Evolutionary conservation across 768 basidiomycete species (phyloP).

Genomic region (Rhodocollybia butyracea): DNA sequence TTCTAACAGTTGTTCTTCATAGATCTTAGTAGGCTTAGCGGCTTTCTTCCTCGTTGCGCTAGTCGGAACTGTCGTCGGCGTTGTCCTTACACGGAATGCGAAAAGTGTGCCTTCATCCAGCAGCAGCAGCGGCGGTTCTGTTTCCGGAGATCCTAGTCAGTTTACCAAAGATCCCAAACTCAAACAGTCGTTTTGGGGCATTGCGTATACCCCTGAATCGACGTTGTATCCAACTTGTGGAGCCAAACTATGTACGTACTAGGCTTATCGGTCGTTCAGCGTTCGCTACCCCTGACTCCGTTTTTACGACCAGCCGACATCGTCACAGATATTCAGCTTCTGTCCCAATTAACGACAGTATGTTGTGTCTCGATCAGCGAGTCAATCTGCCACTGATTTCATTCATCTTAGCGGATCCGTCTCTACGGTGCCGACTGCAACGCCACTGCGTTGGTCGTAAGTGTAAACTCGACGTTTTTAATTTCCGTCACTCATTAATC

Average conservation of each 20-base stretch:
- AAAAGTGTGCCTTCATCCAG: slow-evolving; percentile 4
- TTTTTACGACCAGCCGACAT: background rate
- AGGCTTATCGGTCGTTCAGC: slow-evolving; percentile 27
- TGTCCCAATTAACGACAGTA: slow-evolving; percentile 80
- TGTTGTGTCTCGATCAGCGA: background rate
- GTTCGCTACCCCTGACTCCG: background rate
- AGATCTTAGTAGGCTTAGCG: slow-evolving; percentile 46
- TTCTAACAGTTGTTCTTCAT: background rate
- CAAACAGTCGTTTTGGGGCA: slow-evolving; percentile 74
- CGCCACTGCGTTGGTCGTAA: slow-evolving; percentile 69
- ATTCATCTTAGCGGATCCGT: slow-evolving; percentile 47
- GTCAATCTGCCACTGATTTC: background rate
- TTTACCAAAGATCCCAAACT: slow-evolving; percentile 70
- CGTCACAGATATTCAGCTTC: slow-evolving; percentile 40
- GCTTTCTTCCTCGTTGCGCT: slow-evolving; percentile 43
- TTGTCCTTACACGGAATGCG: background rate
- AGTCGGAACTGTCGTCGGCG: slow-evolving; percentile 54
- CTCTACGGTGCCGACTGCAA: slow-evolving; percentile 90
- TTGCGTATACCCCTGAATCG: slow-evolving; percentile 77
- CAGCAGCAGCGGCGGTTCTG: slow-evolving; percentile 3
- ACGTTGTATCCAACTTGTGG: slow-evolving; percentile 71
- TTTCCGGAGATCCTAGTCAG: slow-evolving; percentile 62
- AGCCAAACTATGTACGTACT: slow-evolving; percentile 36
- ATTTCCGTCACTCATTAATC: background rate
- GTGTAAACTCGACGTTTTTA: slow-evolving; percentile 16